Evolutionary conservation across 208 protist species (phyloP), one percentile per base, ranked within the genome.

Genomic region (Sergeia podlipaevii): DNA sequence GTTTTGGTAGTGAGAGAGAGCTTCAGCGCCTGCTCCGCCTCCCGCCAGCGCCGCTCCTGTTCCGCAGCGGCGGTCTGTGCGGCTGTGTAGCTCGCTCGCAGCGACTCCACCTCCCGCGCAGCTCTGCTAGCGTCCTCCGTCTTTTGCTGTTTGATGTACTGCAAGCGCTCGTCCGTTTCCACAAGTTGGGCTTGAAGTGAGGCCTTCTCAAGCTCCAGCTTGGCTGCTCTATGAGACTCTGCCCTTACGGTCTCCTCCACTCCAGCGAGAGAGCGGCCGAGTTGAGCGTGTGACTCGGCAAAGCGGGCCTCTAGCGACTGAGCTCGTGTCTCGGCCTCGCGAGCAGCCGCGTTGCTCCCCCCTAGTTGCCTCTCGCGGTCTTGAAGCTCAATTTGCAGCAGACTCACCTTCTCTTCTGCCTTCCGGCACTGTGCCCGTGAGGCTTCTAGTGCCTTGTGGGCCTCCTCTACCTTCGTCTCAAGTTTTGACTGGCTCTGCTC

Each of bases 121-220:
- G 74, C 74, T 29, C 65, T 69, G 13, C 62, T 64, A 24, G 58
- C 42, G 30, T 85, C 84, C 30, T 82, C 71, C n/a, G 77, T 66
- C 27, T 55, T 60, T n/a, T 71, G 58, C 11, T 65, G 37, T 20
- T 44, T 65, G 18, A 65, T 33, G 32, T 65, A 50, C 66, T 91
- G 79, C 34, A 91, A 26, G 7, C 70, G 74, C 53, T 79, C 68
- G 37, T 88, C 71, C 6, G 64, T 42, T 32, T 85, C 79, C 15
- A 77, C 50, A n/a, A 91, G 65, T 39, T 62, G 70, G 0, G 65
- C 50, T 32, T 91, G 84, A 21, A 91, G 57, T 23, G 66, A 58
- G 15, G 77, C 76, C 32, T 74, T 74, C 55, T 91, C 84, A 41
- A 84, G 34, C 39, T 88, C 84, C 29, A 77, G 51, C 28, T 58